A percentile compares a stretch with the other conserved stretches of the same genome.
Evolutionary conservation across 2,329 filamentous ascomycete species (phyloP).

Genomic region (Penicillium glabrum): DNA sequence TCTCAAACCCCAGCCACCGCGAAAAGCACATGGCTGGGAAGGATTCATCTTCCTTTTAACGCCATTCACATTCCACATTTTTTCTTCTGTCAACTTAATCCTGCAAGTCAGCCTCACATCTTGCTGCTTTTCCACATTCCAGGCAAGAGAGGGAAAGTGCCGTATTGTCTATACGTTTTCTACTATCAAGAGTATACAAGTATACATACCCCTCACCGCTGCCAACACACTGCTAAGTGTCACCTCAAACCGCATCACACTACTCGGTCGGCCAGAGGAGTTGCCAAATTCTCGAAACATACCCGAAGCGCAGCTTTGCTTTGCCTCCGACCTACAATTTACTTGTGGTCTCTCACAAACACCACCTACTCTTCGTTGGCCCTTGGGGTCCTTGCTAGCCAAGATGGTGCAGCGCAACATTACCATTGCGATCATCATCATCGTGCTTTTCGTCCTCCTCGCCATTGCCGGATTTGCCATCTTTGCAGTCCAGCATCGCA

Average conservation of each 20-base stretch:
- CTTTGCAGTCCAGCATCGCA: slow-evolving; percentile 34
- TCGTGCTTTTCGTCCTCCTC: slow-evolving; percentile 49
- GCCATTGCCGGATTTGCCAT: slow-evolving; percentile 42
- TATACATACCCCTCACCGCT: background rate
- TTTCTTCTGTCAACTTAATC: background rate
- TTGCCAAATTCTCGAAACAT: background rate
- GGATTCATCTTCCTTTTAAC: slow-evolving; percentile 5
- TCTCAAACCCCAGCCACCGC: slow-evolving; percentile 18
- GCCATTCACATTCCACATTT: slow-evolving; percentile 10
- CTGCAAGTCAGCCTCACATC: background rate
- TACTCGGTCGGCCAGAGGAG: background rate
- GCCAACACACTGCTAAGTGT: background rate
- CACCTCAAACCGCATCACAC: background rate
- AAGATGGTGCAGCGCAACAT: slow-evolving; percentile 47
- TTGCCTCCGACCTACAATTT: background rate
- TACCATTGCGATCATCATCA: slow-evolving; percentile 52
- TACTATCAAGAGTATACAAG: background rate
- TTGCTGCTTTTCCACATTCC: background rate
- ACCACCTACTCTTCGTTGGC: background rate
- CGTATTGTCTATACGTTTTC: background rate
- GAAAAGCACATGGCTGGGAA: slow-evolving; percentile 25
- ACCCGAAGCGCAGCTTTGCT: background rate
- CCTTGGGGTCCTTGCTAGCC: slow-evolving; percentile 4
- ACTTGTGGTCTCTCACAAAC: background rate
- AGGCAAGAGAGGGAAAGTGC: background rate